These are phyloP conservation scores for Leucocoprinus leucothites DNA, from an alignment of 768 basidiomycete species.

Conservation along the genomic window DNA sequence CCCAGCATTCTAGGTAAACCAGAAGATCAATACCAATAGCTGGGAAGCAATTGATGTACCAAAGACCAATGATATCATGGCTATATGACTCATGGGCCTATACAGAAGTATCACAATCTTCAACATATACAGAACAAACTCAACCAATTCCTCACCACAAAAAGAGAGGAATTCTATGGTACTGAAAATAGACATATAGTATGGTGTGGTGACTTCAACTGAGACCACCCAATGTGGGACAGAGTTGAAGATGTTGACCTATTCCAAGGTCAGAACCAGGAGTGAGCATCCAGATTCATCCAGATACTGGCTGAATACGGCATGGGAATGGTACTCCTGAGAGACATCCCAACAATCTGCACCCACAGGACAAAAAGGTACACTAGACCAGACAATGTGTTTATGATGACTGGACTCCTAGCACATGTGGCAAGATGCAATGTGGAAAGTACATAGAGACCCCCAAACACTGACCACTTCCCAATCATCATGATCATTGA, in stretches of 20 bases:
- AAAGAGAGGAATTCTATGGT: neutral
- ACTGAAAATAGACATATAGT: slow-evolving; percentile 17
- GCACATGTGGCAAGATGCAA: slow-evolving; percentile 26
- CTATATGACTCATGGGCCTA: slow-evolving; percentile 1
- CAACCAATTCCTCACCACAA: neutral
- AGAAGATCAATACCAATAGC: slow-evolving; percentile 10
- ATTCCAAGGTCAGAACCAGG: slow-evolving; percentile 24
- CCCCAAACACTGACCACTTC: slow-evolving; percentile 35
- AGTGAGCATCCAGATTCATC: slow-evolving; percentile 23
- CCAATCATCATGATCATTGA: slow-evolving; percentile 31
- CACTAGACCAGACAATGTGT: slow-evolving; percentile 44
- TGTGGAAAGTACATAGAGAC: slow-evolving; percentile 12
- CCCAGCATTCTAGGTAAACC: slow-evolving; percentile 20
- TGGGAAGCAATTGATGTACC: slow-evolving; percentile 17
- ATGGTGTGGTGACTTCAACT: slow-evolving; percentile 38
- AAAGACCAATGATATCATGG: slow-evolving; percentile 17
- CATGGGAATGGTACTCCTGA: slow-evolving; percentile 33
- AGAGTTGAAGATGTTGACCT: slow-evolving; percentile 26
- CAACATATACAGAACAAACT: slow-evolving; percentile 18
- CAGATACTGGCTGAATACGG: slow-evolving; percentile 20
- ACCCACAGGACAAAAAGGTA: slow-evolving; percentile 24
- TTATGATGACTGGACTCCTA: slow-evolving; percentile 17
- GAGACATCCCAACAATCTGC: slow-evolving; percentile 30
- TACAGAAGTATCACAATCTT: slow-evolving; percentile 11
- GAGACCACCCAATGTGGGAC: slow-evolving; percentile 41